Evolutionary conservation across 164 flowering plant genomes (phyloP).

Genomic region (Umbellularia californica): DNA sequence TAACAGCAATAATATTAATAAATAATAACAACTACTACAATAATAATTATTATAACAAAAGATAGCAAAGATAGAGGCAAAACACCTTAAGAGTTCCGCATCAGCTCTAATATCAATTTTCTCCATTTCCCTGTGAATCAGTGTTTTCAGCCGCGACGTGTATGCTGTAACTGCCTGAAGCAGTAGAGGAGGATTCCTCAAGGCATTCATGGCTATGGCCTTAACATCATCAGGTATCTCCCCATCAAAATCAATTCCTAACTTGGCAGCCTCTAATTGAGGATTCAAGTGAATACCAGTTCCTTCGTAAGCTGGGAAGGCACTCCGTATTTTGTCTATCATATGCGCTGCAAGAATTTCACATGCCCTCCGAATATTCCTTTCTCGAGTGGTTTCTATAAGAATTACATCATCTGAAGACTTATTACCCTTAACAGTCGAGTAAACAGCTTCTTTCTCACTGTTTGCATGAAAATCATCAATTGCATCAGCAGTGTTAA

Average conservation of each 20-base stretch:
- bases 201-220: constrained; percentile 46
- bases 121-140: constrained; percentile 75
- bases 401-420: constrained; percentile 77
- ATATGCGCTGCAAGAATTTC: constrained; percentile 69
- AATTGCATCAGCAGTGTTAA: constrained; percentile 44
- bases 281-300: constrained; percentile 71
- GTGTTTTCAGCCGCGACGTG: constrained; percentile 59
- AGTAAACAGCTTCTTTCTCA: constrained; percentile 74
- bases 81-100: constrained; percentile 88
- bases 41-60: neutral
- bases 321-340: constrained; percentile 54
- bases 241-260: constrained; percentile 86
- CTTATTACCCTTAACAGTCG: constrained; percentile 72
- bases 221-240: constrained; percentile 78
- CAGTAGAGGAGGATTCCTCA: constrained; percentile 71
- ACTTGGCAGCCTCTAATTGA: constrained; percentile 66
- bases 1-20: too few species aligned
- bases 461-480: constrained; percentile 39
- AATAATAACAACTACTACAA: too few species aligned
- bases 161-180: constrained; percentile 81
- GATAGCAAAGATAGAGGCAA: neutral
- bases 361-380: constrained; percentile 81
- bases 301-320: constrained; percentile 96
- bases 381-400: constrained; percentile 76
- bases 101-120: constrained; percentile 91